A percentile compares a stretch with the other conserved stretches of the same genome.
Conservation (phyloP, 2,329 filamentous ascomycete species). For the Endoconidiophora laricicola region DNA sequence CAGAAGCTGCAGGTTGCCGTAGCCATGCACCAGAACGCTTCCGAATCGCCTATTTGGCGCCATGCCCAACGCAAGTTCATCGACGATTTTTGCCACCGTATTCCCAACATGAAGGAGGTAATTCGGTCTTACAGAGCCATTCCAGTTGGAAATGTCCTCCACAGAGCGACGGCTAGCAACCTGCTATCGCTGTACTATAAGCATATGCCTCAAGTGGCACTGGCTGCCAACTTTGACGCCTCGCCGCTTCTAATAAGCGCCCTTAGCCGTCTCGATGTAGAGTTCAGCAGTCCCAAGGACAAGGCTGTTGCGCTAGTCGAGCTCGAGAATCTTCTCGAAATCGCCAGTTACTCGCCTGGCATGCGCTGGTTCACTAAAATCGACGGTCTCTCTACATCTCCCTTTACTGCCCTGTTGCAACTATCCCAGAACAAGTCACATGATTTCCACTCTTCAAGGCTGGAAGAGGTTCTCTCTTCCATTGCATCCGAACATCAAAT, state of each 20-base stretch:
- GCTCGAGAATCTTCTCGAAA: conserved; percentile 62
- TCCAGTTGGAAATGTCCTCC: conserved; percentile 50
- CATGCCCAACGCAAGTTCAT: conserved; percentile 51
- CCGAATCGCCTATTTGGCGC: conserved; percentile 39
- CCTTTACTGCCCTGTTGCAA: conserved; percentile 54
- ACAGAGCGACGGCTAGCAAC: conserved; percentile 62
- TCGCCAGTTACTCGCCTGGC: conserved; percentile 63
- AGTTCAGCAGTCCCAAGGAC: conserved; percentile 31
- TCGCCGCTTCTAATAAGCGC: conserved; percentile 57
- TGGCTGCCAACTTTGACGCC: conserved; percentile 77
- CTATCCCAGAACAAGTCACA: conserved; percentile 18
- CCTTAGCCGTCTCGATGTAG: conserved; percentile 43
- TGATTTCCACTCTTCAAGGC: conserved; percentile 9
- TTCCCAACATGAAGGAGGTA: conserved; percentile 68
- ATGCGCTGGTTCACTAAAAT: conserved; percentile 83
- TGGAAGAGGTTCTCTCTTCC: conserved; percentile 8
- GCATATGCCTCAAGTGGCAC: conserved; percentile 58
- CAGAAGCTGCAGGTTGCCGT: conserved; percentile 56
- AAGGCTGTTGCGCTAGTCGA: conserved; percentile 50
- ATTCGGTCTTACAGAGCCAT: conserved; percentile 57
- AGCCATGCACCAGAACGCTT: conserved; percentile 32
- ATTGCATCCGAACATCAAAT: conserved; percentile 11
- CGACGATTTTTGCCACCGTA: conserved; percentile 59
- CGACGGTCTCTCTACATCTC: conserved; percentile 45
- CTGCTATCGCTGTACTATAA: conserved; percentile 75